Conservation (phyloP, 2,329 filamentous ascomycete species). For the Botrytis fabae region DNA sequence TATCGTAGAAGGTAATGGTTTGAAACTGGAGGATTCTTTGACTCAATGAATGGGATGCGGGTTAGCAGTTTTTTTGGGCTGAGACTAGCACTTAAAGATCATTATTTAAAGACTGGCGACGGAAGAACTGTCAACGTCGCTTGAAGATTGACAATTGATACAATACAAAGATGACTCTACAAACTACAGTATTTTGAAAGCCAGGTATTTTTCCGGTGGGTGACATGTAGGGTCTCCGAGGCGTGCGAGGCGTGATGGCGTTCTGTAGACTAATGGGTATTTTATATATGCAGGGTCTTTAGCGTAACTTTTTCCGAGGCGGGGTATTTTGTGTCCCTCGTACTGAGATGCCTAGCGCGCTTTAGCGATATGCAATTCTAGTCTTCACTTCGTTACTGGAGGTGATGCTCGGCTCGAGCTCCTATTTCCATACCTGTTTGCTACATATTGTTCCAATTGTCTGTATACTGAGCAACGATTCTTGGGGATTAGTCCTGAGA, state of each 20-base stretch:
- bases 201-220: slow-evolving; percentile 1
- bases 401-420: background rate
- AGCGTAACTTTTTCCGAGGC: background rate
- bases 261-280: background rate
- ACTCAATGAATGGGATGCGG: background rate
- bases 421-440: background rate
- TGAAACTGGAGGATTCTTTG: background rate
- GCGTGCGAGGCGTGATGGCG: background rate
- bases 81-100: background rate
- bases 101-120: background rate
- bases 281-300: background rate
- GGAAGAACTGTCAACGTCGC: background rate
- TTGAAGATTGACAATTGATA: background rate
- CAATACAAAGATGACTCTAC: background rate
- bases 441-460: background rate
- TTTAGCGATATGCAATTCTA: background rate
- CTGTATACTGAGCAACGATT: background rate
- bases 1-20: background rate
- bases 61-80: background rate
- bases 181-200: background rate
- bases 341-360: background rate
- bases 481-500: background rate
- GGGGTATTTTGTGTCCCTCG: background rate
- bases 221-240: background rate
- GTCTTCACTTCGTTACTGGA: background rate